These are phyloP conservation scores for Pseudopithomyces chartarum DNA, from an alignment of 2,329 filamentous ascomycete genomes.

Conservation along the genomic window DNA sequence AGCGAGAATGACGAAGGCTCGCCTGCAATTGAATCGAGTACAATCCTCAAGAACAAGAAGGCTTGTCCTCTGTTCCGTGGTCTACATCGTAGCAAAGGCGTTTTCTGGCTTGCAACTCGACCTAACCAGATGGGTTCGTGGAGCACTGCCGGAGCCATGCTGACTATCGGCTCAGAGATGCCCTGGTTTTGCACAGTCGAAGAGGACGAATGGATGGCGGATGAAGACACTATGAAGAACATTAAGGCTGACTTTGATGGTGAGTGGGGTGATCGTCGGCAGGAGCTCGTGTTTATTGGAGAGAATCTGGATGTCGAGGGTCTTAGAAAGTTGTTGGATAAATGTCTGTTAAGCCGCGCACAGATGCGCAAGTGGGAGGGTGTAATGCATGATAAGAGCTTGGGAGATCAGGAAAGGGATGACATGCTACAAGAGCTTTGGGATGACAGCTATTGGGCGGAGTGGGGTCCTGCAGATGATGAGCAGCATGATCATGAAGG, in stretches of 20 bases:
- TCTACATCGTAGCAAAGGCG: conserved; percentile 68
- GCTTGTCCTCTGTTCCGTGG: conserved; percentile 57
- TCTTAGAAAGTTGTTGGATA: conserved; percentile 61
- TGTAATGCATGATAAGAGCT: conserved; percentile 39
- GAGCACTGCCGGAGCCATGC: conserved; percentile 69
- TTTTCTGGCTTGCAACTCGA: conserved; percentile 64
- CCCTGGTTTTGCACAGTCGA: conserved; percentile 63
- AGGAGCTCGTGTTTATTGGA: conserved; percentile 76
- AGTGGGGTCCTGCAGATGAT: conserved; percentile 48
- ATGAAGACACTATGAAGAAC: conserved; percentile 53
- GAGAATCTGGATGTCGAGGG: conserved; percentile 62
- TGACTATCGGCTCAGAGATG: conserved; percentile 64
- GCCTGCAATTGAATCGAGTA: conserved; percentile 33
- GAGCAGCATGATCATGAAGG: conserved; percentile 28
- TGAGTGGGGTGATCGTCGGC: conserved; percentile 70
- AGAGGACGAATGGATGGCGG: conserved; percentile 57
- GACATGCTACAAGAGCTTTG: conserved; percentile 57
- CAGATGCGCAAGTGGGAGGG: conserved; percentile 56
- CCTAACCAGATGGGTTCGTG: conserved; percentile 63
- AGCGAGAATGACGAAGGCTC: conserved; percentile 42
- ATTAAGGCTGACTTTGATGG: conserved; percentile 57
- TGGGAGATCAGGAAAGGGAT: conserved; percentile 47
- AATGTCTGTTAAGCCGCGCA: conserved; percentile 64
- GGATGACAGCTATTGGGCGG: conserved; percentile 65
- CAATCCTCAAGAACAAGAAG: conserved; percentile 62